Percentiles rank a stretch among this genome's conserved stretches.
phyloP scores from a whole-genome alignment of 2,329 filamentous ascomycete species.

The Onygenales sp. region DNA sequence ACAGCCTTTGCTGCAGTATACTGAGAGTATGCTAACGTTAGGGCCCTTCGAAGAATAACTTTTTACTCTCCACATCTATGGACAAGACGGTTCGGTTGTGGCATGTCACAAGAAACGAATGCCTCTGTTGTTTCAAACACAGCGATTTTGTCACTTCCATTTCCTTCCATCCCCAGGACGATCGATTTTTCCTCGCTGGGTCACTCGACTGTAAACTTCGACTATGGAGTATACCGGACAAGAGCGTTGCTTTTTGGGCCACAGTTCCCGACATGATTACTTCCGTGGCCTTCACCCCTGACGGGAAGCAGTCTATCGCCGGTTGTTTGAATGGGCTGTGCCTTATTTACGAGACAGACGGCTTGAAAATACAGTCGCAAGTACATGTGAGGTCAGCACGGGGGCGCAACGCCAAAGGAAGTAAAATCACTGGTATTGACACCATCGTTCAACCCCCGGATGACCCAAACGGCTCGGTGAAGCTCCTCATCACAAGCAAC shows the following conservation, averaged over 20 bases:
- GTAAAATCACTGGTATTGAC: slow-evolving; percentile 93
- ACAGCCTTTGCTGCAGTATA: neutral
- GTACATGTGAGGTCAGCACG: slow-evolving; percentile 88
- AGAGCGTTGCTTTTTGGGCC: slow-evolving; percentile 74
- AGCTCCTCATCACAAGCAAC: slow-evolving; percentile 85
- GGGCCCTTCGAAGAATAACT: slow-evolving; percentile 60
- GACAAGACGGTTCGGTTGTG: slow-evolving; percentile 93
- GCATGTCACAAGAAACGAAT: slow-evolving; percentile 79
- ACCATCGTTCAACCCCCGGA: slow-evolving; percentile 54
- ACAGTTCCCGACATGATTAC: slow-evolving; percentile 82
- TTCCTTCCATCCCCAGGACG: slow-evolving; percentile 86
- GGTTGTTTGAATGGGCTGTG: slow-evolving; percentile 79
- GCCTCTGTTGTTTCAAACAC: slow-evolving; percentile 87
- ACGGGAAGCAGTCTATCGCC: slow-evolving; percentile 81
- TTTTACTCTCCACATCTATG: slow-evolving; percentile 91
- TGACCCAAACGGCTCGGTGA: slow-evolving; percentile 57
- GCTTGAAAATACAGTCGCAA: slow-evolving; percentile 71
- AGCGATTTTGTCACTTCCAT: slow-evolving; percentile 93
- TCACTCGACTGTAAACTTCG: slow-evolving; percentile 81
- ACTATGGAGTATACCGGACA: slow-evolving; percentile 95
- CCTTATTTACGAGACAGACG: slow-evolving; percentile 87
- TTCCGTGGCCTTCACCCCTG: slow-evolving; percentile 84
- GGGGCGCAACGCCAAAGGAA: slow-evolving; percentile 89
- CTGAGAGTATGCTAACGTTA: slow-evolving; percentile 4
- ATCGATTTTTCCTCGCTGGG: slow-evolving; percentile 92